These are phyloP conservation scores for Clonostachys chloroleuca DNA, from an alignment of 2,329 filamentous ascomycete species.

Conservation along the genomic window DNA sequence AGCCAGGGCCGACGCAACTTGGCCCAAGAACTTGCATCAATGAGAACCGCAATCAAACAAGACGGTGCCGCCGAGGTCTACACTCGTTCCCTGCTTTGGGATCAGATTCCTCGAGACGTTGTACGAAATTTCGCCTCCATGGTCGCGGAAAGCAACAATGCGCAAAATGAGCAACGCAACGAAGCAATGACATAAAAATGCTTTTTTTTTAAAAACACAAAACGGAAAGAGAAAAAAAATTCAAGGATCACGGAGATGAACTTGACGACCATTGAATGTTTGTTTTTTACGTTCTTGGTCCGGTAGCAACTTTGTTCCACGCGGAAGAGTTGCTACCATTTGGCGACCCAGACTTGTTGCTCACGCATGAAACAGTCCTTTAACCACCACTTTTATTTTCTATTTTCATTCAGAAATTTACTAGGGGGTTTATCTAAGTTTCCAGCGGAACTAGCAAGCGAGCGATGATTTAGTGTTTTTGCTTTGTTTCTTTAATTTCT, in stretches of 20 bases:
- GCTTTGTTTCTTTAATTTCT: no score
- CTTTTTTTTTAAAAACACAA: conserved; percentile 8
- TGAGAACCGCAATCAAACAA: conserved; percentile 64
- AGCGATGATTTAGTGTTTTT: conserved; percentile 16
- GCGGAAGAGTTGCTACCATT: conserved; percentile 16
- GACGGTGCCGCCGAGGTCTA: conserved; percentile 78
- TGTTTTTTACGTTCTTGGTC: conserved; percentile 1
- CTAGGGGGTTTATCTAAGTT: conserved; percentile 20
- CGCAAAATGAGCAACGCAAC: conserved; percentile 34
- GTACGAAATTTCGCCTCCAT: conserved; percentile 90
- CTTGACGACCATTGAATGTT: no score
- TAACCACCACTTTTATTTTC: conserved; percentile 16
- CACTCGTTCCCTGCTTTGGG: conserved; percentile 88
- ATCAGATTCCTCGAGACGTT: conserved; percentile 87
- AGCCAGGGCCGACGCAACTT: conserved; percentile 69
- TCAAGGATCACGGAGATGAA: no score
- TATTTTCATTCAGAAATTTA: conserved; percentile 19
- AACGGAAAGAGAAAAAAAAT: conserved; percentile 20
- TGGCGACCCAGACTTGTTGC: conserved; percentile 34
- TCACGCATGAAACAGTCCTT: conserved; percentile 39
- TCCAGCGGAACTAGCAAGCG: conserved; percentile 27
- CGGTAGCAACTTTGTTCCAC: conserved; percentile 10
- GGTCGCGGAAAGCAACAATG: conserved; percentile 69
- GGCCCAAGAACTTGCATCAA: conserved; percentile 73
- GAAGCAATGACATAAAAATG: conserved; percentile 33